These are phyloP conservation scores for Candida nemodendra DNA, from an alignment of 805 yeast genomes.

Conservation along the genomic window DNA sequence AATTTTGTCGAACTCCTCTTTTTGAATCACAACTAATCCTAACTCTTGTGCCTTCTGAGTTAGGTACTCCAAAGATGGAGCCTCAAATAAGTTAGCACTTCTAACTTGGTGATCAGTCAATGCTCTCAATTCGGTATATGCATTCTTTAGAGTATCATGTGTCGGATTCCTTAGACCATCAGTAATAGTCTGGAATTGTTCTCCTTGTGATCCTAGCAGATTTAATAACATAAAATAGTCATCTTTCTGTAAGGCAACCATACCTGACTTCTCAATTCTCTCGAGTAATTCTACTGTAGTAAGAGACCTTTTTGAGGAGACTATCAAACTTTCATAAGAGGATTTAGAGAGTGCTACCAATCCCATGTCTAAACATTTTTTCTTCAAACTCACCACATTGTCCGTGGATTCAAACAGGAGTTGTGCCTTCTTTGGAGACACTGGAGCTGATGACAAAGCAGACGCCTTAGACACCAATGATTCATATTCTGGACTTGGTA, in stretches of 20 bases:
- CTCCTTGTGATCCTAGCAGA: constrained; percentile 20
- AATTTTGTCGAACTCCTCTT: constrained; percentile 5
- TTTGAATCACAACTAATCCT: constrained; percentile 16
- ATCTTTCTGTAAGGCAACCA: constrained; percentile 20
- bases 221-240: constrained; percentile 21
- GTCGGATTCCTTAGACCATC: constrained; percentile 8
- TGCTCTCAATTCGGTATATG: constrained; percentile 28
- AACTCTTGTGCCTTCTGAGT: constrained; percentile 20
- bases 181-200: constrained; percentile 13
- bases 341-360: constrained; percentile 27
- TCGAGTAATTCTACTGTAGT: constrained; percentile 27
- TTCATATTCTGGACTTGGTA: constrained; percentile 24
- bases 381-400: constrained; percentile 23
- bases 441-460: constrained; percentile 6
- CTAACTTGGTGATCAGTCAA: constrained; percentile 22
- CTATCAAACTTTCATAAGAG: constrained; percentile 26
- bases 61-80: constrained; percentile 31
- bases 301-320: constrained; percentile 27
- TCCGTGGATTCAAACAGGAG: constrained; percentile 18
- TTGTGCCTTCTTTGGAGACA: constrained; percentile 14
- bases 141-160: constrained; percentile 24
- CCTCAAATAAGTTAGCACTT: constrained; percentile 15
- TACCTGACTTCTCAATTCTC: constrained; percentile 26
- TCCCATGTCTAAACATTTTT: constrained; percentile 26
- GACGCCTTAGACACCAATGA: constrained; percentile 10